Evolutionary conservation across 192 early-diverging fungal species (phyloP).

Genomic region (Gigaspora rosea): DNA sequence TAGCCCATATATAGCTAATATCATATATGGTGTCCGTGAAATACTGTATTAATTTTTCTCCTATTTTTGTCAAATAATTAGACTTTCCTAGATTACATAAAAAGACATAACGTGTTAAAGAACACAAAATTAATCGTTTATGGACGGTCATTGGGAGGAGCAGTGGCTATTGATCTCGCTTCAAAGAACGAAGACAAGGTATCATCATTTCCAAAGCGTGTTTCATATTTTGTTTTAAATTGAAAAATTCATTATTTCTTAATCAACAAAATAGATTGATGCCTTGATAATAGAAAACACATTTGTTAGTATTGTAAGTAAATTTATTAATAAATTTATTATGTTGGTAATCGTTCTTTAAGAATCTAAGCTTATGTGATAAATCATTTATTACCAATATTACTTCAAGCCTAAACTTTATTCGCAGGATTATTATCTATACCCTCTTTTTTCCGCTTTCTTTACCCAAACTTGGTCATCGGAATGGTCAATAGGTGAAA

Average conservation of each 20-base stretch:
- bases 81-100: conserved; percentile 84
- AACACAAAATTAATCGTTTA: conserved; percentile 83
- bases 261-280: conserved; percentile 26
- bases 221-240: too few species aligned
- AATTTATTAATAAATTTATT: too few species aligned
- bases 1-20: not conserved
- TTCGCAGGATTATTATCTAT: conserved; percentile 33
- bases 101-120: conserved; percentile 66
- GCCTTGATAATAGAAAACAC: conserved; percentile 93
- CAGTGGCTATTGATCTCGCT: conserved; percentile 88
- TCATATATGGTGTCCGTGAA: not conserved
- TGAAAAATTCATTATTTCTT: too few species aligned
- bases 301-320: conserved; percentile 76
- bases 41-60: not conserved
- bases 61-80: conserved; percentile 22
- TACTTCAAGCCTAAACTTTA: not conserved
- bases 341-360: not conserved
- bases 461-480: conserved; percentile 90
- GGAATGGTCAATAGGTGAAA: conserved; percentile 64
- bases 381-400: too few species aligned
- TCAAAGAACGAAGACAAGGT: conserved; percentile 73
- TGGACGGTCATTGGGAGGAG: conserved; percentile 96
- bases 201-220: too few species aligned
- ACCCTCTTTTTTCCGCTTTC: conserved; percentile 77
- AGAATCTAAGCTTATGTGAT: too few species aligned